Evolutionary conservation across 371 early-diverging fungal species (phyloP).

Genomic region (Coemansia sp.): DNA sequence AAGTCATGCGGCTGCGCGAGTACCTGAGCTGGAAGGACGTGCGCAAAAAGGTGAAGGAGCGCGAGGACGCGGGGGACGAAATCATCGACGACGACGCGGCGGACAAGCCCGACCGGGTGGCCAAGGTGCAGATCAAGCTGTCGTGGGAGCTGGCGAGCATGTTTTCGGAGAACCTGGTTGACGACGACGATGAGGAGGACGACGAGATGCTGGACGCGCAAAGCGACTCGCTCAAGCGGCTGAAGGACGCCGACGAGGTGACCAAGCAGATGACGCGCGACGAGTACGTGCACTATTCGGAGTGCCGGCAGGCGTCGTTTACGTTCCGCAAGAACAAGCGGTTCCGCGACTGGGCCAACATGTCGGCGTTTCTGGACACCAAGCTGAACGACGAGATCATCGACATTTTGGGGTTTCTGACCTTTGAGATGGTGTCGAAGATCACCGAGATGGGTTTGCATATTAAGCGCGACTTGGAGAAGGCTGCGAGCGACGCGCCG

Average conservation of each 20-base stretch:
- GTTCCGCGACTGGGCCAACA: constrained; percentile 95
- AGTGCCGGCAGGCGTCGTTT: constrained; percentile 97
- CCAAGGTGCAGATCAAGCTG: constrained; percentile 78
- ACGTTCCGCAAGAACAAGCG: constrained; percentile 92
- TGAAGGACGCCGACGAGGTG: constrained; percentile 78
- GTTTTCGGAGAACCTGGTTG: constrained; percentile 70
- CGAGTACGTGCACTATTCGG: constrained; percentile 98
- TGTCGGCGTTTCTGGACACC: constrained; percentile 80
- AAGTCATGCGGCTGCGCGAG: constrained; percentile 85
- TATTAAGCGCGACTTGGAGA: constrained; percentile 62
- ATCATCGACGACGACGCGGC: constrained; percentile 68
- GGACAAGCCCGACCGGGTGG: constrained; percentile 58
- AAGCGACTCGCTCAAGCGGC: constrained; percentile 77
- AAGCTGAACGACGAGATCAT: constrained; percentile 94
- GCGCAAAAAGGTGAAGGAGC: constrained; percentile 84
- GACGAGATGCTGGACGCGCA: constrained; percentile 86
- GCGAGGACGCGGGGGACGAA: constrained; percentile 66
- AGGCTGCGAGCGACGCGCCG: constrained; percentile 32
- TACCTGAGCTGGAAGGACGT: constrained; percentile 97
- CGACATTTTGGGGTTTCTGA: constrained; percentile 95
- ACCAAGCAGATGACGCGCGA: constrained; percentile 96
- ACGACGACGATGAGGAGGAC: constrained; percentile 79
- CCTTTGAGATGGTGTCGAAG: constrained; percentile 93
- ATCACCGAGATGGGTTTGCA: constrained; percentile 84
- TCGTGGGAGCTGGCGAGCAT: constrained; percentile 88